Conservation (phyloP, 2,329 filamentous ascomycete genomes). For the Trichoderma atrobrunneum region DNA sequence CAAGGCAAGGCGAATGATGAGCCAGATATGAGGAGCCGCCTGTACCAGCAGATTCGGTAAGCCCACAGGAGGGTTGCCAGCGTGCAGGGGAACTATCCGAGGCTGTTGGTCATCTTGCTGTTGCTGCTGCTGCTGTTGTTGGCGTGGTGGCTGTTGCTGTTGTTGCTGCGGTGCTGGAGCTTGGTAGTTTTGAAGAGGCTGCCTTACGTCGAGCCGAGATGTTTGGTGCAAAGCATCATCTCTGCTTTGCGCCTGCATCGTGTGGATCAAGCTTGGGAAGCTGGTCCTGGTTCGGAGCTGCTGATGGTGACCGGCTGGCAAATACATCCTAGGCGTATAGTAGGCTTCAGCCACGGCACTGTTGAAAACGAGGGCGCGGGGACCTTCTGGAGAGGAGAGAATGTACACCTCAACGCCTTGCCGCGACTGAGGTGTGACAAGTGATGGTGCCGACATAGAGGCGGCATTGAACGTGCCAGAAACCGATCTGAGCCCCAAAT, state of each 20-base stretch:
- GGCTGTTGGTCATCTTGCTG: constrained; percentile 24
- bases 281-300: constrained; percentile 26
- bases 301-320: constrained; percentile 28
- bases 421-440: constrained; percentile 24
- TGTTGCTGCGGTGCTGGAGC: constrained; percentile 25
- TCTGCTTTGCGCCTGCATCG: constrained; percentile 9
- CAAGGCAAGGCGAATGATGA: constrained; percentile 54
- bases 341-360: constrained; percentile 49
- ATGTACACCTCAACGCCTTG: constrained; percentile 55
- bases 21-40: constrained; percentile 62
- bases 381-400: constrained; percentile 58
- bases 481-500: constrained; percentile 35
- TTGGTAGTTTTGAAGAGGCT: constrained; percentile 21
- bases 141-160: constrained; percentile 24
- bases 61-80: constrained; percentile 39
- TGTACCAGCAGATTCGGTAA: constrained; percentile 35
- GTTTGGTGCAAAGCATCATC: constrained; percentile 23
- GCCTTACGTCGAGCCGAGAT: constrained; percentile 20
- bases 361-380: constrained; percentile 56
- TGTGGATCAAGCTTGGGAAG: constrained; percentile 18
- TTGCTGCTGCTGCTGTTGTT: constrained; percentile 21
- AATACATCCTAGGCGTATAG: constrained; percentile 43
- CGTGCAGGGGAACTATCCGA: constrained; percentile 31
- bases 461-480: constrained; percentile 16
- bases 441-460: constrained; percentile 4